These are phyloP conservation scores for Russula olivacea DNA, from an alignment of 768 basidiomycete genomes.

Conservation along the genomic window DNA sequence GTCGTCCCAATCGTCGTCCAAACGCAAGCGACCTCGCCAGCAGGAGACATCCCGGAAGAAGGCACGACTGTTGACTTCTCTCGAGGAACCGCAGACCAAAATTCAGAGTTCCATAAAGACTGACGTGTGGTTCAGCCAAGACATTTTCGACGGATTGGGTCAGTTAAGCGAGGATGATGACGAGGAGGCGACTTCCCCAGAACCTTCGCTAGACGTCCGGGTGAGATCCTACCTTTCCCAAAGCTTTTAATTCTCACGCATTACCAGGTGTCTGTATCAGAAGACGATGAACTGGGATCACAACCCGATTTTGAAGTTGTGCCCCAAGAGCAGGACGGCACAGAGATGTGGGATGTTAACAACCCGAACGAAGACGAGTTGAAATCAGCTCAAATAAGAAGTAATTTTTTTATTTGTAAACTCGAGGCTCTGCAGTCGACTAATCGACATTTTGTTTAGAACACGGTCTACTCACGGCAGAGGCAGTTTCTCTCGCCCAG, in stretches of 20 bases:
- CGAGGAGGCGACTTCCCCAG: conserved; percentile 27
- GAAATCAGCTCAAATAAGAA: conserved; percentile 57
- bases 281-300: conserved; percentile 30
- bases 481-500: conserved; percentile 88
- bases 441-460: conserved; percentile 40
- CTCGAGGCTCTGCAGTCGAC: not conserved
- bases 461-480: conserved; percentile 76
- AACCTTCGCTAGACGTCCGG: conserved; percentile 3
- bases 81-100: conserved; percentile 36
- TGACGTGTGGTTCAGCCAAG: conserved; percentile 94
- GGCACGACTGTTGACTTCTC: conserved; percentile 45
- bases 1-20: conserved; percentile 30
- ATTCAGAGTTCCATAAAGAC: conserved; percentile 48
- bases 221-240: conserved; percentile 13
- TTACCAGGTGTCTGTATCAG: conserved; percentile 2
- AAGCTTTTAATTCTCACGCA: not conserved
- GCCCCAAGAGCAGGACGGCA: conserved; percentile 49
- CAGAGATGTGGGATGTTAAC: conserved; percentile 75
- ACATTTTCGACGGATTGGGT: conserved; percentile 67
- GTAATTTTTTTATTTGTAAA: conserved; percentile 41
- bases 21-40: conserved; percentile 38
- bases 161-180: conserved; percentile 36
- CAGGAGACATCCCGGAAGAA: conserved; percentile 41
- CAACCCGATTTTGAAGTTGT: conserved; percentile 73
- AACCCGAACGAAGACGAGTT: conserved; percentile 67